Evolutionary conservation across 1,284 basidiomycete genomes (phyloP).

Genomic region (Malassezia psittaci): DNA sequence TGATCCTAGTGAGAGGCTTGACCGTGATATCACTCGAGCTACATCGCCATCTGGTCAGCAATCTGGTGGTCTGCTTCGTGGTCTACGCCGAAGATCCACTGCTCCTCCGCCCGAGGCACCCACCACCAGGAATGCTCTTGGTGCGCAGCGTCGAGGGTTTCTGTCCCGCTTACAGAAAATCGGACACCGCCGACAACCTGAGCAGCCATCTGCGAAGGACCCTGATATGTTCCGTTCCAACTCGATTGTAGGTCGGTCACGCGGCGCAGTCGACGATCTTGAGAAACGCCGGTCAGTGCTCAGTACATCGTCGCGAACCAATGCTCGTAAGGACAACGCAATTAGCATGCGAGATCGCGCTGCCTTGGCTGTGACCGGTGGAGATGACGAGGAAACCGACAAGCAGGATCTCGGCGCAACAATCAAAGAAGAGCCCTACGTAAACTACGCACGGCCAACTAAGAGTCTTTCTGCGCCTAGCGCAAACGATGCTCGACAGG

Average conservation of each 20-base stretch:
- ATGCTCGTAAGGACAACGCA: conserved; percentile 7
- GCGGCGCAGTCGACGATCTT: not conserved
- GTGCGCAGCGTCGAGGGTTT: conserved; percentile 3
- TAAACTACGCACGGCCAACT: not conserved
- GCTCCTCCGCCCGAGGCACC: not conserved
- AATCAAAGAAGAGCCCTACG: not conserved
- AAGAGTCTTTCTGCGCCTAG: not conserved
- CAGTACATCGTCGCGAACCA: not conserved
- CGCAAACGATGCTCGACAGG: not conserved
- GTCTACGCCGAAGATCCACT: not conserved
- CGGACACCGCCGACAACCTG: not conserved
- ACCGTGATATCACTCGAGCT: not conserved
- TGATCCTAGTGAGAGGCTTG: not conserved
- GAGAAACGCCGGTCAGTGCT: not conserved
- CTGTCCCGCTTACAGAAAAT: not conserved
- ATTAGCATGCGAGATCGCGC: conserved; percentile 5
- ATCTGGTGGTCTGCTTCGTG: not conserved
- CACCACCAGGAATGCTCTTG: not conserved
- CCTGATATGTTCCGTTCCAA: conserved; percentile 2
- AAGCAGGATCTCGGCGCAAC: not conserved
- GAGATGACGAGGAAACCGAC: not conserved
- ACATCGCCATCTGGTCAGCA: not conserved
- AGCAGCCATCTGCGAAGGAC: not conserved
- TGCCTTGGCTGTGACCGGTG: conserved; percentile 3
- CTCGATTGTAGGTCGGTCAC: conserved; percentile 2